Percentiles rank a stretch among this genome's conserved stretches.
phyloP scores from a whole-genome alignment of 305 asterid genomes.

The Striga hermonthica region DNA sequence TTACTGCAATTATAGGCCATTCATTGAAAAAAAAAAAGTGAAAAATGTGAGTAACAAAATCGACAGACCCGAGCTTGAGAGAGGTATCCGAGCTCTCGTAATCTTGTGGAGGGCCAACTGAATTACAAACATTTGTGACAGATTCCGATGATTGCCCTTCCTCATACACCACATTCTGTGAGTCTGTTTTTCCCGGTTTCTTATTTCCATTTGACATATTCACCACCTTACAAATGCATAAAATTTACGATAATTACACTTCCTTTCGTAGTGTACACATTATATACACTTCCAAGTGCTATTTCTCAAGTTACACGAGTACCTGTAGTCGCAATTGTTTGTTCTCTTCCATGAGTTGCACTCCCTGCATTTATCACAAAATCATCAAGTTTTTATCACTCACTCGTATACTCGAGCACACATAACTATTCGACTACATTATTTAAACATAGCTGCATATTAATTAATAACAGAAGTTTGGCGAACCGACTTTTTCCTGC shows the following conservation, averaged over 20 bases:
- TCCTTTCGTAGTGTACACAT: not conserved
- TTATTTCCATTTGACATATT: constrained; percentile 38
- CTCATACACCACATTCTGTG: constrained; percentile 39
- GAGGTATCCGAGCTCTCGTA: constrained; percentile 65
- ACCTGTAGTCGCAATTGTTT: constrained; percentile 58
- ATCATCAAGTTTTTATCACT: too few relatives aligned
- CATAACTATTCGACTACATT: not conserved
- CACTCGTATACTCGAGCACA: not conserved
- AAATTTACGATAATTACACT: not conserved
- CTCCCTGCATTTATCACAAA: constrained; percentile 43
- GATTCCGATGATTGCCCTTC: constrained; percentile 77
- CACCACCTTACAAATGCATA: constrained; percentile 38
- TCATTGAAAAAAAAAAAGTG: not conserved
- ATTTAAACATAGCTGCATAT: too few relatives aligned
- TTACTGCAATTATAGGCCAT: not conserved
- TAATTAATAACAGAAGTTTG: not conserved
- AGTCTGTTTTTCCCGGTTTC: constrained; percentile 33
- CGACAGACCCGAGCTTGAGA: constrained; percentile 67
- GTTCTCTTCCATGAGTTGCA: constrained; percentile 68
- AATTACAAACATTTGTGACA: constrained; percentile 43
- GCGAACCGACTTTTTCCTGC: constrained; percentile 55
- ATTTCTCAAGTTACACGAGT: not conserved
- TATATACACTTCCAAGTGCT: not conserved
- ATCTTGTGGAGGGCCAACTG: constrained; percentile 55
- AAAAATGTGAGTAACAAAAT: not conserved